Evolutionary conservation across 202 grass and related monocot genomes (phyloP).

Genomic region (Eragrostis tef): DNA sequence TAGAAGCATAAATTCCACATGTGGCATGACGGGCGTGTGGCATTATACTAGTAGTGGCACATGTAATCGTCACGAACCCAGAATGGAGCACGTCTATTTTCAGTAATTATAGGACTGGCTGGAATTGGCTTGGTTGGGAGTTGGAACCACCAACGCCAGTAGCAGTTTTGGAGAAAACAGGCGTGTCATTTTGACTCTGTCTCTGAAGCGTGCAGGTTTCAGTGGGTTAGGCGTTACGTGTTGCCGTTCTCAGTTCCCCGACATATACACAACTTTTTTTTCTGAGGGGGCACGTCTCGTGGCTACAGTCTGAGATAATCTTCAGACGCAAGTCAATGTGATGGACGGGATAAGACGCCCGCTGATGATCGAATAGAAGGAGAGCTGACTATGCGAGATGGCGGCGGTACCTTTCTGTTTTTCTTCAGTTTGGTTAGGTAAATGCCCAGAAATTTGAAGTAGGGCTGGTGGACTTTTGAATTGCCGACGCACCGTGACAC

Average conservation of each 20-base stretch:
- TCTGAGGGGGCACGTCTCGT: not conserved
- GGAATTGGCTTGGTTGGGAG: slow-evolving; percentile 3
- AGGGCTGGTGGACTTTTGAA: not conserved
- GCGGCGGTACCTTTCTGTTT: not conserved
- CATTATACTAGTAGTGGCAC: not conserved
- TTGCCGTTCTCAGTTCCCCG: slow-evolving; percentile 14
- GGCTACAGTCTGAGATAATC: not conserved
- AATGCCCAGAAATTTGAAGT: too few species aligned
- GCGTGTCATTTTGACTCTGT: slow-evolving; percentile 25
- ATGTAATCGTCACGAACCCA: too few species aligned
- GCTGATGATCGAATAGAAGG: not conserved
- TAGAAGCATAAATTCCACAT: not conserved
- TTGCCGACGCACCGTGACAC: not conserved
- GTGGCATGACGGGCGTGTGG: not conserved
- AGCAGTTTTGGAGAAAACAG: not conserved
- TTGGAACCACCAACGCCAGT: not conserved
- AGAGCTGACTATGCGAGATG: not conserved
- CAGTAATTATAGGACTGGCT: not conserved
- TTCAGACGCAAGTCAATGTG: slow-evolving; percentile 1
- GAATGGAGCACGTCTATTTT: not conserved
- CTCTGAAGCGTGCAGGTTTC: not conserved
- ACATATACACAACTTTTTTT: not conserved
- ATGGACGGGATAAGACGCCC: not conserved
- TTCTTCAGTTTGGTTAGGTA: not conserved
- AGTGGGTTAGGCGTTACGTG: slow-evolving; percentile 48